Evolutionary conservation across 192 early-diverging fungal species (phyloP).

Genomic region (Coemansia sp.): DNA sequence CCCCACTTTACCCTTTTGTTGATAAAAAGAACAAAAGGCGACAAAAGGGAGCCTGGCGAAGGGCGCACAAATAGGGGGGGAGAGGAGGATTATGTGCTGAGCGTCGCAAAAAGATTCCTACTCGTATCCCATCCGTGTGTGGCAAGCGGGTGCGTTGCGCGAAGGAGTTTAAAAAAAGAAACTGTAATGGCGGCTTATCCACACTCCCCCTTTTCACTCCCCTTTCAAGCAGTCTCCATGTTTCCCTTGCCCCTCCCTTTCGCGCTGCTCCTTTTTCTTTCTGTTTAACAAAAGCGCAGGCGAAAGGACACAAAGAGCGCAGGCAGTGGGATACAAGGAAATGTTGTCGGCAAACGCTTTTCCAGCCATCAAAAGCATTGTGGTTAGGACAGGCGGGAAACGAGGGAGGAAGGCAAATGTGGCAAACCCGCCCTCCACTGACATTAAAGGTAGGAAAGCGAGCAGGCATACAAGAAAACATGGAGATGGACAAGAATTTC

Average conservation of each 20-base stretch:
- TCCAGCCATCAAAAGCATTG: background rate
- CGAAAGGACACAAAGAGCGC: background rate
- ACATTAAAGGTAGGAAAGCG: background rate
- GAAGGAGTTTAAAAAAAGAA: background rate
- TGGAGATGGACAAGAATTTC: too few species aligned
- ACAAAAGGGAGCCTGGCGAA: background rate
- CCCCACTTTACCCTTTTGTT: slow-evolving; percentile 2
- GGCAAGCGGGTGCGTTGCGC: background rate
- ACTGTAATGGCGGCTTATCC: background rate
- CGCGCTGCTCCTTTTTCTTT: slow-evolving; percentile 2
- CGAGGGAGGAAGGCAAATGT: background rate
- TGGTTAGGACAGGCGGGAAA: background rate
- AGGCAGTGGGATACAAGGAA: background rate
- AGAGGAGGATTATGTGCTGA: too few species aligned
- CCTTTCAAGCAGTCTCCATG: slow-evolving; percentile 2
- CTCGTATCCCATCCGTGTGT: background rate
- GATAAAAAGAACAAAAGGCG: slow-evolving; percentile 6
- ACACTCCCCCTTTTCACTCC: background rate
- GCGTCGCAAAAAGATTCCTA: background rate
- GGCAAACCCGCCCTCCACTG: background rate
- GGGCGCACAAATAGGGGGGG: background rate
- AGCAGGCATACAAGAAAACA: background rate
- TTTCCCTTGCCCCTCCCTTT: background rate
- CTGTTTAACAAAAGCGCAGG: background rate
- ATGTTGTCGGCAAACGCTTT: background rate